Percentiles rank a stretch among this genome's conserved stretches.
Evolutionary conservation across 768 basidiomycete species (phyloP).

Genomic region (Calocybe indica): DNA sequence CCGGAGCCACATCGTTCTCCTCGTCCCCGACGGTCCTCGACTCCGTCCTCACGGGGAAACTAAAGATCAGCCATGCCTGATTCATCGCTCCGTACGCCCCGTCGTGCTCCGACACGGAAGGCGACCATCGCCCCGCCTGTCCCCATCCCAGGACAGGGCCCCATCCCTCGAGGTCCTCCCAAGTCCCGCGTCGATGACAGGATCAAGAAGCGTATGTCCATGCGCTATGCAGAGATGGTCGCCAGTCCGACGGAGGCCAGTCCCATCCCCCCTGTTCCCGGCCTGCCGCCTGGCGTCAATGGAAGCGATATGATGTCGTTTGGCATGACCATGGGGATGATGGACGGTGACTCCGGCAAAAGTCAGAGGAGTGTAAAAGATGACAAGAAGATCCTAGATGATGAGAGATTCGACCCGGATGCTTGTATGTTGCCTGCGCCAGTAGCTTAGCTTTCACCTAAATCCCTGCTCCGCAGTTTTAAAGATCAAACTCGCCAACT

Average conservation of each 20-base stretch:
- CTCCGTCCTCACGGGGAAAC: conserved; percentile 2
- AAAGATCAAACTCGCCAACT: conserved; percentile 84
- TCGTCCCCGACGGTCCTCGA: neutral
- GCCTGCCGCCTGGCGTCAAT: conserved; percentile 41
- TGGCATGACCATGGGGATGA: conserved; percentile 11
- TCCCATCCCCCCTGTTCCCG: conserved; percentile 51
- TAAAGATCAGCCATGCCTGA: conserved; percentile 11
- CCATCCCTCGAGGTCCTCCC: conserved; percentile 36
- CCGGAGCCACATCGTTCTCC: neutral
- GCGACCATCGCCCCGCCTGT: conserved; percentile 12
- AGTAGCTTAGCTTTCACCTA: conserved; percentile 8
- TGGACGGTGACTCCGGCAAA: conserved; percentile 43
- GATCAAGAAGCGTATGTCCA: conserved; percentile 95
- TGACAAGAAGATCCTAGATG: conserved; percentile 63
- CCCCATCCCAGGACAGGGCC: conserved; percentile 12
- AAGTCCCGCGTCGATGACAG: conserved; percentile 74
- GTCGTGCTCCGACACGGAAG: conserved; percentile 16
- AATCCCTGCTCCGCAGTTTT: conserved; percentile 40
- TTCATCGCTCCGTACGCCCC: conserved; percentile 15
- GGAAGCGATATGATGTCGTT: conserved; percentile 20
- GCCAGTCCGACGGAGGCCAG: conserved; percentile 57
- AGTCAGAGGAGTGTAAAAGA: conserved; percentile 41
- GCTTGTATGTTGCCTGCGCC: conserved; percentile 54
- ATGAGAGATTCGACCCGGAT: conserved; percentile 83
- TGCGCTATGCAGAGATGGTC: conserved; percentile 80